Base-by-base conservation (phyloP, 352 stramenopile species). In the Pythium aquatile region DNA sequence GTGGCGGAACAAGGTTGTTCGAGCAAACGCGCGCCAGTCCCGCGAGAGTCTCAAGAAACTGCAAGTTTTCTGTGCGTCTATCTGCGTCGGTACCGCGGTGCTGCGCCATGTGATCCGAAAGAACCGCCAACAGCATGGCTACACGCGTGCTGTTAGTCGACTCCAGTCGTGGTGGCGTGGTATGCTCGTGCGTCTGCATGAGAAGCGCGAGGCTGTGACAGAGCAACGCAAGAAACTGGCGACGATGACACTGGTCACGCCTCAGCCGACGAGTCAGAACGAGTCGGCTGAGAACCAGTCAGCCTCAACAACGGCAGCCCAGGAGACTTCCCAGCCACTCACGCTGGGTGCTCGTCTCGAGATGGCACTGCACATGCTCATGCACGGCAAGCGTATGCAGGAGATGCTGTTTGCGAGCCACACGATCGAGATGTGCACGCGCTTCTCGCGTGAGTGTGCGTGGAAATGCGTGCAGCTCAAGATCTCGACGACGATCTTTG, bases 381-480 rank as follows among this genome's bases (percentile, higher is more conserved):
- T 91, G 13, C 81, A 93, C 53, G 84, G 82, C 32, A 91, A 87
- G 58, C 79, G 90, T n/a, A 78, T 99, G 13, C 81, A 90, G 26
- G 91, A 98, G 54, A 91, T 99, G 63, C 79, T 98, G 51, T 93
- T 94, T 48, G 93, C 96, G 10, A 89, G 94, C 35, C 90, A 93
- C 58, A 96, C 79, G 10, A 87, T 99, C 30, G 88, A 98, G 66
- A 81, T 90, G 28, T 97, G 87, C 42, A 99, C 96, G 35, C 79
- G 83, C 17, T 92, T 97, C 63, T 98, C 93, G 11, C 74, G 83
- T 13, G 78, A 94, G 68, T 98, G 90, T 72, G 98, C 94, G 63
- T 76, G 83, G 53, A 86, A 88, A 52, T 98, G 98, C 57, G 78
- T 94, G 6, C 69, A 90, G 52, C 72, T 93, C 30, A 79, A 88